Evolutionary conservation across 495 filamentous ascomycete genomes (phyloP).

Genomic region (Usnea hakonensis): DNA sequence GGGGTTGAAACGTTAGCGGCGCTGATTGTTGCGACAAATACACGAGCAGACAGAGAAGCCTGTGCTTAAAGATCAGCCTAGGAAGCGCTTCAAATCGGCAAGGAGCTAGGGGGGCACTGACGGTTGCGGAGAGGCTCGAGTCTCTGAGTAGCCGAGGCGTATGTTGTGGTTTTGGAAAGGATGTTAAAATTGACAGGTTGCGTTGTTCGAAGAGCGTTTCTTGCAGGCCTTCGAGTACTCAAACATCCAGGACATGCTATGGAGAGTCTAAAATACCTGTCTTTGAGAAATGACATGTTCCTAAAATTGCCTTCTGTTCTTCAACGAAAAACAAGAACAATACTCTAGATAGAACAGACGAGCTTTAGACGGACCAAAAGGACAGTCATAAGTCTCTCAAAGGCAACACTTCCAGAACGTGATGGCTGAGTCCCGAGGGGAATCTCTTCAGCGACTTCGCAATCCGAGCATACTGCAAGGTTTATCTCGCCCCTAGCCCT

Average conservation of each 20-base stretch:
- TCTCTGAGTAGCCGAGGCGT: not conserved
- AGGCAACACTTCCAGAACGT: too few relatives aligned
- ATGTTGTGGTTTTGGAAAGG: not conserved
- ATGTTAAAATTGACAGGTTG: not conserved
- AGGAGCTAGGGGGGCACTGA: not conserved
- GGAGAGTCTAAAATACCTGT: not conserved
- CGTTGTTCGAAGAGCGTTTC: not conserved
- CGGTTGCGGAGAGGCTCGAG: not conserved
- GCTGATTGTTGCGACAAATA: too few relatives aligned
- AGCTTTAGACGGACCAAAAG: too few relatives aligned
- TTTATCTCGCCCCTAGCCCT: too few relatives aligned
- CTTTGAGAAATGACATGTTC: not conserved
- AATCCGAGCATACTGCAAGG: too few relatives aligned
- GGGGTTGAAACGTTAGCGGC: too few relatives aligned
- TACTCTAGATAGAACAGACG: too few relatives aligned
- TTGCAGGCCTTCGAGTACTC: not conserved
- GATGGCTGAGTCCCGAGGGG: too few relatives aligned
- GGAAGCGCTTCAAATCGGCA: not conserved
- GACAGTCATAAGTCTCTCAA: too few relatives aligned
- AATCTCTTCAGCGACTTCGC: too few relatives aligned
- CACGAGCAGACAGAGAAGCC: too few relatives aligned
- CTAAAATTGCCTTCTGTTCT: not conserved
- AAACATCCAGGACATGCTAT: not conserved
- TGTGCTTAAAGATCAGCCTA: not conserved
- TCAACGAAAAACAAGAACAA: not conserved